Percentiles rank a stretch among this genome's conserved stretches.
Conservation (phyloP, 805 yeast genomes). For the Nakazawaea sp. region DNA sequence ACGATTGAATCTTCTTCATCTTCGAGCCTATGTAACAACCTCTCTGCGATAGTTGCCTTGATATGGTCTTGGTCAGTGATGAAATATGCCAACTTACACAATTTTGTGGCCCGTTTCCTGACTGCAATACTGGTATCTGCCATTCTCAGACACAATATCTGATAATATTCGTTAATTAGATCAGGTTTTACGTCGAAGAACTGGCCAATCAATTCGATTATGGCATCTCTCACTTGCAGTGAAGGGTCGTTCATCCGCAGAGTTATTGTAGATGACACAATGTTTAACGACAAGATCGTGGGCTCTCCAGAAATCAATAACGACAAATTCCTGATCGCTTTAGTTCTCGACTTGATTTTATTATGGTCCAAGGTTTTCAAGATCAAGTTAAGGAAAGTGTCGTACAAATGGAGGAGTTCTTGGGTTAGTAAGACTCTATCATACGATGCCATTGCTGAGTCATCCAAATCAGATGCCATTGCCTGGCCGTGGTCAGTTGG, state of each 20-base stretch:
- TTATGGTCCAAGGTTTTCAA: slow-evolving; percentile 40
- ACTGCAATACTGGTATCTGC: slow-evolving; percentile 60
- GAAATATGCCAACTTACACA: slow-evolving; percentile 42
- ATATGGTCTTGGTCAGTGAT: slow-evolving; percentile 18
- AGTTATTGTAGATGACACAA: slow-evolving; percentile 46
- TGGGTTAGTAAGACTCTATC: slow-evolving; percentile 21
- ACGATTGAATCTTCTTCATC: slow-evolving; percentile 63
- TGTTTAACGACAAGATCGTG: slow-evolving; percentile 38
- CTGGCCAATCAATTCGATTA: slow-evolving; percentile 55
- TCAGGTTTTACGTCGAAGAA: slow-evolving; percentile 33
- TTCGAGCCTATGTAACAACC: slow-evolving; percentile 46
- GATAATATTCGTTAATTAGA: slow-evolving; percentile 40
- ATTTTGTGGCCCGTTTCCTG: slow-evolving; percentile 51
- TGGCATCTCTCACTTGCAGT: slow-evolving; percentile 71
- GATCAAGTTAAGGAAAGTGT: slow-evolving; percentile 43
- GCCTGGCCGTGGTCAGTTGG: background rate
- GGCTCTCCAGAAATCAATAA: slow-evolving; percentile 47
- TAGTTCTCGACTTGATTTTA: slow-evolving; percentile 47
- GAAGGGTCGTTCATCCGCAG: slow-evolving; percentile 51
- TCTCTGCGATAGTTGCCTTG: slow-evolving; percentile 39
- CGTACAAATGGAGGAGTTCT: slow-evolving; percentile 35
- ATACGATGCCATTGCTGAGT: slow-evolving; percentile 13
- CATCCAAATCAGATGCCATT: background rate
- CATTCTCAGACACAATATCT: slow-evolving; percentile 38
- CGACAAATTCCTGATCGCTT: slow-evolving; percentile 61